Percentiles rank a stretch among this genome's conserved stretches.
Conservation (phyloP, 495 filamentous ascomycete genomes). For the Chaetomium cochliodes region DNA sequence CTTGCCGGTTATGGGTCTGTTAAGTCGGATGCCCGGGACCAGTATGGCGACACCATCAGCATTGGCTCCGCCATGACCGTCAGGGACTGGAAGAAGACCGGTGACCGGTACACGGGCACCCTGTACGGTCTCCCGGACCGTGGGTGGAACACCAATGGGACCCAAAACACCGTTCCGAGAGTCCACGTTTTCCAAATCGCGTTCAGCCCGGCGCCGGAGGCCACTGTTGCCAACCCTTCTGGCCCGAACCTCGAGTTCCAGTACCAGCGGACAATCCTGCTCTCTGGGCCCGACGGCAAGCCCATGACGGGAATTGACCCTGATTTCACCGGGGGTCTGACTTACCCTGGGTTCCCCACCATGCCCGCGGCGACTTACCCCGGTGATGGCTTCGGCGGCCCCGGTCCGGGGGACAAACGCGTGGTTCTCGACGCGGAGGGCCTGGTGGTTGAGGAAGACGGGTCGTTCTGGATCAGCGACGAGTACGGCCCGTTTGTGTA, state of each 20-base stretch:
- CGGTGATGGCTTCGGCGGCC: constrained; percentile 71
- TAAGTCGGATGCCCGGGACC: constrained; percentile 59
- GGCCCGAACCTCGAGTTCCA: constrained; percentile 62
- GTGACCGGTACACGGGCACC: constrained; percentile 59
- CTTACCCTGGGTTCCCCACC: constrained; percentile 60
- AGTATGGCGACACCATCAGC: constrained; percentile 72
- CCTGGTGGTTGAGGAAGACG: constrained; percentile 61
- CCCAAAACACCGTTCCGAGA: constrained; percentile 68
- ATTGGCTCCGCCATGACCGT: constrained; percentile 68
- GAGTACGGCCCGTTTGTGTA: constrained; percentile 78
- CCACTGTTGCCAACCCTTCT: constrained; percentile 57
- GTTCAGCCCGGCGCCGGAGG: constrained; percentile 50
- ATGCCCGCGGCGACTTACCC: constrained; percentile 65
- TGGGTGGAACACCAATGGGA: constrained; percentile 76
- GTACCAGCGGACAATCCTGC: constrained; percentile 67
- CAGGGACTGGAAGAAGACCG: constrained; percentile 63
- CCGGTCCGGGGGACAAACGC: constrained; percentile 55
- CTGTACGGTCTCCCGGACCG: constrained; percentile 69
- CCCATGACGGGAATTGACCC: constrained; percentile 71
- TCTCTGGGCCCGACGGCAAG: constrained; percentile 65
- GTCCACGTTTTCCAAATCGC: constrained; percentile 69
- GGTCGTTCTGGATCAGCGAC: constrained; percentile 73
- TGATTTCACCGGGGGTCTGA: constrained; percentile 52
- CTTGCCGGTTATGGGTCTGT: constrained; percentile 70
- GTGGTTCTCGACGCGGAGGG: constrained; percentile 70